These are phyloP conservation scores for Coelastrella sp. DNA, from an alignment of 139 green algal species.

Conservation along the genomic window DNA sequence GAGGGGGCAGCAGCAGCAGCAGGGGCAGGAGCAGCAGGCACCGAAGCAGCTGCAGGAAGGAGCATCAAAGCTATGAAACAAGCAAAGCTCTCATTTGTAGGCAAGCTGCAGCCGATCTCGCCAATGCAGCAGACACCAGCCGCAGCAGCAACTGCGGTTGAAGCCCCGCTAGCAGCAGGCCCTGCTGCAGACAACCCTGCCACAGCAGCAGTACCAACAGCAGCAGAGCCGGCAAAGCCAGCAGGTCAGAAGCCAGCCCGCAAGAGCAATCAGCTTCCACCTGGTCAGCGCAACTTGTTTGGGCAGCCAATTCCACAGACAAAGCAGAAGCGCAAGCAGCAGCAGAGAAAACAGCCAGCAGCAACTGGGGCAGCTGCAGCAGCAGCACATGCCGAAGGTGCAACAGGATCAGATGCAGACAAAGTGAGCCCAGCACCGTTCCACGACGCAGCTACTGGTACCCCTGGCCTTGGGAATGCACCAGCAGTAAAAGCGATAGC, in stretches of 20 bases:
- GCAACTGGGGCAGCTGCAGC: background rate
- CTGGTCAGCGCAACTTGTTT: conserved; percentile 13
- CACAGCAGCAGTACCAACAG: conserved; percentile 27
- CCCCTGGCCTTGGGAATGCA: background rate
- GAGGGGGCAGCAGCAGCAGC: background rate
- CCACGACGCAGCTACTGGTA: background rate
- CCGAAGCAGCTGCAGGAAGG: conserved; percentile 4
- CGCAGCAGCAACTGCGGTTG: background rate
- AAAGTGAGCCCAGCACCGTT: no score
- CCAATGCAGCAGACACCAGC: background rate
- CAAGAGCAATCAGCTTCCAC: background rate
- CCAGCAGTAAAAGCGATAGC: background rate
- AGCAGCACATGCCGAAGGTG: background rate
- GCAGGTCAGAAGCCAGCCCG: conserved; percentile 1
- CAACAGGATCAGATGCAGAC: no score
- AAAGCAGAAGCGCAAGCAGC: background rate
- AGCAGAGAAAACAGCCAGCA: conserved; percentile 14
- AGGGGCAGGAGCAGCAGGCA: background rate
- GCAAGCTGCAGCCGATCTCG: conserved; percentile 5
- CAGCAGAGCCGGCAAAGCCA: background rate
- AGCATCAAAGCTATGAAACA: conserved; percentile 5
- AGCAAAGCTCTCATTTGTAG: conserved; percentile 40
- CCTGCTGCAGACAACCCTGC: background rate
- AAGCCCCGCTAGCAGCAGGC: background rate
- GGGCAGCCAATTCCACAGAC: background rate